These are phyloP conservation scores for Cyclotella kingstonii DNA, from an alignment of 108 stramenopile genomes.

Conservation along the genomic window DNA sequence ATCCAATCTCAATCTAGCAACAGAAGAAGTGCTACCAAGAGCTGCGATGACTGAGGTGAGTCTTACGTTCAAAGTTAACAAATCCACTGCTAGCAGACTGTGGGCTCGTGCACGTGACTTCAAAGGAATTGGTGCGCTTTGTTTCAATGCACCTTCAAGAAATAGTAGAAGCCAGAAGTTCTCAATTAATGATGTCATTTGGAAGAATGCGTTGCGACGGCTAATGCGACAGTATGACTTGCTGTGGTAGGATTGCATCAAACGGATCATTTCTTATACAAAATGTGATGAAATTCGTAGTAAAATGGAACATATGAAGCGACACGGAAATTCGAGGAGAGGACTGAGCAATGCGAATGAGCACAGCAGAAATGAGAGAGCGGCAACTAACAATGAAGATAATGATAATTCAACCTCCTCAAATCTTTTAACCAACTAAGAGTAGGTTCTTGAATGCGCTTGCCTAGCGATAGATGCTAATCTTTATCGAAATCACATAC, in stretches of 20 bases:
- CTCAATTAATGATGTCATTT: constrained; percentile 41
- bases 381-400: no score
- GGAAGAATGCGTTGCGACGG: constrained; percentile 50
- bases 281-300: constrained; percentile 20
- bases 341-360: constrained; percentile 27
- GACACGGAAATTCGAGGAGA: constrained; percentile 11
- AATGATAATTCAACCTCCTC: no score
- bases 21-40: no score
- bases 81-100: no score
- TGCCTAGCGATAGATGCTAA: constrained; percentile 26
- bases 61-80: no score
- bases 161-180: no score
- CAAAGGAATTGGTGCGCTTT: no score
- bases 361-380: neutral
- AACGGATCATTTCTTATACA: constrained; percentile 34
- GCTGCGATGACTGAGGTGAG: no score
- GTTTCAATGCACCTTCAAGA: no score
- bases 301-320: constrained; percentile 11
- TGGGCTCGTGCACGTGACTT: no score
- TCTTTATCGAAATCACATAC: constrained; percentile 19
- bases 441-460: constrained; percentile 27
- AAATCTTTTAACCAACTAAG: constrained; percentile 12
- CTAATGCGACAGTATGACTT: constrained; percentile 17
- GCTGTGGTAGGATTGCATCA: constrained; percentile 53
- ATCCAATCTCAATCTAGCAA: no score